Percentiles rank a stretch among this genome's conserved stretches.
Evolutionary conservation across 2,329 filamentous ascomycete species (phyloP).

Genomic region (Xylariaceae sp.): DNA sequence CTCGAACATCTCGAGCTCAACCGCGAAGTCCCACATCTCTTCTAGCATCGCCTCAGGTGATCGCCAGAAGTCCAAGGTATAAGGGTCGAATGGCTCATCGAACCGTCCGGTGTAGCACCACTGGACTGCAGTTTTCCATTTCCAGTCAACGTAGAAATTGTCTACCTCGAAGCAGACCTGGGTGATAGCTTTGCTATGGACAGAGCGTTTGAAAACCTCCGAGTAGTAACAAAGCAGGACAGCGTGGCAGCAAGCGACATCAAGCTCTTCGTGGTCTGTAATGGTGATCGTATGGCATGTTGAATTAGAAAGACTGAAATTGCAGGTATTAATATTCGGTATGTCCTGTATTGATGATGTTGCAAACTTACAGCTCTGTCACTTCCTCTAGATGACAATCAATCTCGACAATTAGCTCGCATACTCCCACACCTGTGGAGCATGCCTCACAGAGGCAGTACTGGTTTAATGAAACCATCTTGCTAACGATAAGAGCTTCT

Average conservation of each 20-base stretch:
- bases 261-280: neutral
- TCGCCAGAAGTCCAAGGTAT: no score
- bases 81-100: neutral
- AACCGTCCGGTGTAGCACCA: slow-evolving; percentile 12
- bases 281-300: neutral
- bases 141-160: neutral
- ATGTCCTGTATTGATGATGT: no score
- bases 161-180: slow-evolving; percentile 1
- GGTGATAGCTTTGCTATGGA: neutral
- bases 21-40: slow-evolving; percentile 6
- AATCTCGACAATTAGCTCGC: no score
- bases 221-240: slow-evolving; percentile 10
- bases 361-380: no score
- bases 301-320: neutral
- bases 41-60: neutral
- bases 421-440: no score
- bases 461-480: no score
- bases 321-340: no score
- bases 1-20: slow-evolving; percentile 14
- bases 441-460: no score
- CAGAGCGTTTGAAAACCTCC: neutral
- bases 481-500: no score
- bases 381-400: no score
- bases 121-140: slow-evolving; percentile 5
- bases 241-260: neutral